These are phyloP conservation scores for Rhizodiscina lignyota DNA, from an alignment of 495 filamentous ascomycete genomes.

Conservation along the genomic window DNA sequence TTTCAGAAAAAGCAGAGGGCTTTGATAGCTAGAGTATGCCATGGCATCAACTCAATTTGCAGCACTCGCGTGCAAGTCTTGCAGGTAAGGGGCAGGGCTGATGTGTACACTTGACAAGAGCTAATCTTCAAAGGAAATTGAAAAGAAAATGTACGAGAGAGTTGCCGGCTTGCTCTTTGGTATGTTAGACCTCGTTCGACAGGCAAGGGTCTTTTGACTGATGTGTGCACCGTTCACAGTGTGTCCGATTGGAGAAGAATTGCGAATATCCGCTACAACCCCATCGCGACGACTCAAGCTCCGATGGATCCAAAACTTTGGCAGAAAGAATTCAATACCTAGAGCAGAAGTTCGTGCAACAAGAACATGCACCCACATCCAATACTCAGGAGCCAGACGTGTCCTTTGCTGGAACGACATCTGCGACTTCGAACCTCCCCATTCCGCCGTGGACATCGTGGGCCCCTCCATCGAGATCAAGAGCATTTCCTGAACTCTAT, in stretches of 20 bases:
- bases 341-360: not conserved
- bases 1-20: no score
- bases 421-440: no score
- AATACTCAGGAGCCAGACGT: not conserved
- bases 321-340: not conserved
- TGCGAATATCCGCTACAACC: no score
- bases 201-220: not conserved
- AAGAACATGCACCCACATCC: not conserved
- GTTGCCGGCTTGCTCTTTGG: not conserved
- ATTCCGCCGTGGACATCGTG: no score
- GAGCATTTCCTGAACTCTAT: not conserved
- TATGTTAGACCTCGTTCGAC: not conserved
- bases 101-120: not conserved
- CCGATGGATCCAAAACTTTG: no score
- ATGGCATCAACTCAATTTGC: not conserved
- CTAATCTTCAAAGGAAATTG: not conserved
- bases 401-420: no score
- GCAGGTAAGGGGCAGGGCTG: not conserved
- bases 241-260: not conserved
- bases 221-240: not conserved
- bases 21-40: no score
- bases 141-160: not conserved
- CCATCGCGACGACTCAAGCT: no score
- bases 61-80: not conserved
- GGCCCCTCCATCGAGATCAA: no score